phyloP scores from a whole-genome alignment of 768 basidiomycete genomes.

The Pluteus cervinus region DNA sequence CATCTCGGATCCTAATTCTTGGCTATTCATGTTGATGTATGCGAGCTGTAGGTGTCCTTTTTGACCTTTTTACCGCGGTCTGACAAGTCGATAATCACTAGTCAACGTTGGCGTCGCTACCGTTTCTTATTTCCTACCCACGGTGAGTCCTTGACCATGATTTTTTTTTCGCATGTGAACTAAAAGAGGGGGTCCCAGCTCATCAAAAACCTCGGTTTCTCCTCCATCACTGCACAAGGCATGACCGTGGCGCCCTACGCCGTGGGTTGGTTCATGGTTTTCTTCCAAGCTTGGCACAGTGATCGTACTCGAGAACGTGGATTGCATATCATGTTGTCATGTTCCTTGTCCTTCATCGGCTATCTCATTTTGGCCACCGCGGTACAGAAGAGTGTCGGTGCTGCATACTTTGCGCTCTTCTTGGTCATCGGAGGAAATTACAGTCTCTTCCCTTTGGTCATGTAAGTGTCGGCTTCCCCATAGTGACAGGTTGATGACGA shows the following conservation, averaged over 20 bases:
- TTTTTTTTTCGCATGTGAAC: background rate
- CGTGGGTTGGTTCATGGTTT: constrained; percentile 50
- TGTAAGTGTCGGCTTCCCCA: constrained; percentile 26
- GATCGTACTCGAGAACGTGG: constrained; percentile 49
- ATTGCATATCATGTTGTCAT: constrained; percentile 48
- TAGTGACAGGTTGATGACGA: background rate
- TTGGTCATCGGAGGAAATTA: constrained; percentile 50
- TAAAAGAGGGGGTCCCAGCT: constrained; percentile 23
- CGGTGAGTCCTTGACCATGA: constrained; percentile 22
- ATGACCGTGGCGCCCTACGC: constrained; percentile 53
- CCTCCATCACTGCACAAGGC: constrained; percentile 50
- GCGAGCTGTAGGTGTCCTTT: constrained; percentile 37
- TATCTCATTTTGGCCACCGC: constrained; percentile 49
- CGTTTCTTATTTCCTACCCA: constrained; percentile 50
- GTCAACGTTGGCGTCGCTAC: constrained; percentile 55
- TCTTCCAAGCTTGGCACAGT: constrained; percentile 50
- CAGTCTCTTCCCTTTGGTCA: constrained; percentile 52
- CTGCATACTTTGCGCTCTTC: constrained; percentile 53
- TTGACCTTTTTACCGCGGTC: background rate
- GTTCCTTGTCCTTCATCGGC: constrained; percentile 39
- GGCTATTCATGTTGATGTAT: constrained; percentile 46
- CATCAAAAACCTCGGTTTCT: constrained; percentile 51
- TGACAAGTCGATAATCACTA: constrained; percentile 11
- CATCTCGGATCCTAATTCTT: constrained; percentile 42
- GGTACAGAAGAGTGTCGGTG: constrained; percentile 44